A percentile compares a stretch with the other conserved stretches of the same genome.
Evolutionary conservation across 176 grass and related monocot genomes (phyloP).

Genomic region (Coix lacrymajobi): DNA sequence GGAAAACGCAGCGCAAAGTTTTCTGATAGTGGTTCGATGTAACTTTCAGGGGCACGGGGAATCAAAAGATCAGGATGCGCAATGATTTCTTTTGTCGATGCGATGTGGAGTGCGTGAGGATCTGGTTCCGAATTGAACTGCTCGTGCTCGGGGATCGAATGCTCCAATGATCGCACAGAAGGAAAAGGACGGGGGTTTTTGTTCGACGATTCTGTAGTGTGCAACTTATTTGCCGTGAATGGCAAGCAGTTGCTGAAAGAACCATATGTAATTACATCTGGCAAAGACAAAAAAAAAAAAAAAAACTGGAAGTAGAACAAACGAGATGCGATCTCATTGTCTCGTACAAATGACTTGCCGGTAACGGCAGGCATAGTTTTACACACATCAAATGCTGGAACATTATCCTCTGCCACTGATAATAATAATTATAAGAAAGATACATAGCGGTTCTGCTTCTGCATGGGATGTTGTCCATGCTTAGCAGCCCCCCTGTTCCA

Average conservation of each 20-base stretch:
- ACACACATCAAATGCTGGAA: neutral
- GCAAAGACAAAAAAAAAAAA: neutral
- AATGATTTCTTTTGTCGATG: neutral
- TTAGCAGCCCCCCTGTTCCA: too few species aligned
- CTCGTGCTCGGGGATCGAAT: neutral
- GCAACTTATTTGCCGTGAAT: conserved; percentile 13
- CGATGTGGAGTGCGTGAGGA: neutral
- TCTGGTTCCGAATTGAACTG: neutral
- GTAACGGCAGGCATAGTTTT: conserved; percentile 20
- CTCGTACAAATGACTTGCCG: conserved; percentile 23
- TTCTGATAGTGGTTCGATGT: conserved; percentile 12
- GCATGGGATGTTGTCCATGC: conserved; percentile 17
- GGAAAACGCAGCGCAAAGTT: neutral
- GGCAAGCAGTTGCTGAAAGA: neutral
- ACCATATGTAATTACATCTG: neutral
- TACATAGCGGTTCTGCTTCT: neutral
- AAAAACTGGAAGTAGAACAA: neutral
- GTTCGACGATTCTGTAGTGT: neutral
- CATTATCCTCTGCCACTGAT: neutral
- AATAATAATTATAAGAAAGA: neutral
- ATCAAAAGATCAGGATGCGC: conserved; percentile 15
- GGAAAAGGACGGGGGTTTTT: neutral
- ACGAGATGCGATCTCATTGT: neutral
- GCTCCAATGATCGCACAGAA: neutral
- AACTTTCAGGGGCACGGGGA: conserved; percentile 33